phyloP scores from a whole-genome alignment of 2,329 filamentous ascomycete genomes.

The Sporothrix humicola region DNA sequence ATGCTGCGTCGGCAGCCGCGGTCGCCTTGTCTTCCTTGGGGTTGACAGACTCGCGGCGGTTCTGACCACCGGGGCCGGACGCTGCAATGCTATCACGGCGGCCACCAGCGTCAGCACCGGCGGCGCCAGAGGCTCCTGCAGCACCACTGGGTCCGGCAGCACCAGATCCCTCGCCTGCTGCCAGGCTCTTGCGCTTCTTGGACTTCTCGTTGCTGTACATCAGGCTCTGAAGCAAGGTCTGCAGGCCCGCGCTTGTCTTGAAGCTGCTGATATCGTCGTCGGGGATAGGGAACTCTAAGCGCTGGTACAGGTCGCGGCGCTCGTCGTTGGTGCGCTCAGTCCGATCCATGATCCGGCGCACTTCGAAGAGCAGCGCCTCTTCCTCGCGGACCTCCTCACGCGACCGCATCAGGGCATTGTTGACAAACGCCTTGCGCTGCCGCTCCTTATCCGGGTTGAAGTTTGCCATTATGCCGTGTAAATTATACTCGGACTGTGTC shows the following conservation, averaged over 20 bases:
- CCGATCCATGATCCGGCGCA: constrained; percentile 87
- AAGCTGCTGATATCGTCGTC: constrained; percentile 76
- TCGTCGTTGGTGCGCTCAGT: constrained; percentile 87
- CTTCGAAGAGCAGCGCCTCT: constrained; percentile 83
- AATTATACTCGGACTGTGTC: constrained; percentile 80
- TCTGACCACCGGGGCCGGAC: constrained; percentile 43
- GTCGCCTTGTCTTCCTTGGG: constrained; percentile 15
- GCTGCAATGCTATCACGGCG: constrained; percentile 62
- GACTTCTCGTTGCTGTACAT: constrained; percentile 77
- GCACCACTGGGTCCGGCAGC: constrained; percentile 41
- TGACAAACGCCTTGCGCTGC: constrained; percentile 82
- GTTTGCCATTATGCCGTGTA: constrained; percentile 83
- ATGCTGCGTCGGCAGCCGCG: constrained; percentile 32
- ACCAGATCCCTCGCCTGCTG: constrained; percentile 63
- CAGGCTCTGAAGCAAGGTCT: constrained; percentile 80
- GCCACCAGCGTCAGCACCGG: constrained; percentile 43
- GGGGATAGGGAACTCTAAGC: constrained; percentile 78
- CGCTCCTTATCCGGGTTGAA: constrained; percentile 83
- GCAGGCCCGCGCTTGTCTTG: constrained; percentile 79
- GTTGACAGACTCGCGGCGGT: constrained; percentile 33
- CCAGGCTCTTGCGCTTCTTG: constrained; percentile 81
- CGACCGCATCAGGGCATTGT: constrained; percentile 76
- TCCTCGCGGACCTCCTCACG: constrained; percentile 92
- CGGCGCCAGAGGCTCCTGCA: neutral
- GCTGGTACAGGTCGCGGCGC: constrained; percentile 81